phyloP scores from a whole-genome alignment of 495 filamentous ascomycete species.

The Cercophora sp. region DNA sequence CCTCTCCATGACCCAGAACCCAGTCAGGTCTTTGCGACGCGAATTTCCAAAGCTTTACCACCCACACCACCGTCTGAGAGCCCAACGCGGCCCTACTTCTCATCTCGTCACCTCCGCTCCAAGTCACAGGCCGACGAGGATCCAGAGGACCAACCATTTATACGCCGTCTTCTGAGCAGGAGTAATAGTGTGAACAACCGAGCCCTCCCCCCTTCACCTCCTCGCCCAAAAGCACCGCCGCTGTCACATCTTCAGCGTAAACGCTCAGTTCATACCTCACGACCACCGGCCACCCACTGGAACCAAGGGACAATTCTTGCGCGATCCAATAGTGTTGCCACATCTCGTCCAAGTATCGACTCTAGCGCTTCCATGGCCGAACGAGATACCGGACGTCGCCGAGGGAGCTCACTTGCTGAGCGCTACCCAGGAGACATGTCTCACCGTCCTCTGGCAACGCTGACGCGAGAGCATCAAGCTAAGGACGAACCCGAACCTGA shows the following conservation, averaged over 20 bases:
- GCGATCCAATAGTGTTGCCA: slow-evolving; percentile 25
- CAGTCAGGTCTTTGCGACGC: slow-evolving; percentile 27
- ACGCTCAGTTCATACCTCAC: slow-evolving; percentile 20
- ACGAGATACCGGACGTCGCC: slow-evolving; percentile 10
- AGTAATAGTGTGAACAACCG: slow-evolving; percentile 19
- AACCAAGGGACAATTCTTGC: slow-evolving; percentile 27
- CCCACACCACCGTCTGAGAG: slow-evolving; percentile 32
- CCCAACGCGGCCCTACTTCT: slow-evolving; percentile 15
- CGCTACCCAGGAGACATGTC: slow-evolving; percentile 20
- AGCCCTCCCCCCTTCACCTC: slow-evolving; percentile 13
- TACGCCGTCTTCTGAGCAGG: slow-evolving; percentile 20
- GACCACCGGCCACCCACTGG: slow-evolving; percentile 23
- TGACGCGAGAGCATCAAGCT: slow-evolving; percentile 16
- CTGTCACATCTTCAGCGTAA: slow-evolving; percentile 15
- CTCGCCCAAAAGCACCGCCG: slow-evolving; percentile 2
- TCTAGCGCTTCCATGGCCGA: background rate
- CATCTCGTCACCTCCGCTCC: slow-evolving; percentile 6
- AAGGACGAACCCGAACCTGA: background rate
- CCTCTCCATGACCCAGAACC: slow-evolving; percentile 39
- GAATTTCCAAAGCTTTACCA: slow-evolving; percentile 12
- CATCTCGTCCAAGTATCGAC: slow-evolving; percentile 17
- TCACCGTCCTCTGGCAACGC: slow-evolving; percentile 15
- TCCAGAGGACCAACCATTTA: slow-evolving; percentile 12
- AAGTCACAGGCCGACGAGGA: slow-evolving; percentile 6
- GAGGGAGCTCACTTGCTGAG: slow-evolving; percentile 22